Percentiles rank a stretch among this genome's conserved stretches.
Evolutionary conservation across 2,329 filamentous ascomycete genomes (phyloP).

Genomic region (Exophiala sp.): DNA sequence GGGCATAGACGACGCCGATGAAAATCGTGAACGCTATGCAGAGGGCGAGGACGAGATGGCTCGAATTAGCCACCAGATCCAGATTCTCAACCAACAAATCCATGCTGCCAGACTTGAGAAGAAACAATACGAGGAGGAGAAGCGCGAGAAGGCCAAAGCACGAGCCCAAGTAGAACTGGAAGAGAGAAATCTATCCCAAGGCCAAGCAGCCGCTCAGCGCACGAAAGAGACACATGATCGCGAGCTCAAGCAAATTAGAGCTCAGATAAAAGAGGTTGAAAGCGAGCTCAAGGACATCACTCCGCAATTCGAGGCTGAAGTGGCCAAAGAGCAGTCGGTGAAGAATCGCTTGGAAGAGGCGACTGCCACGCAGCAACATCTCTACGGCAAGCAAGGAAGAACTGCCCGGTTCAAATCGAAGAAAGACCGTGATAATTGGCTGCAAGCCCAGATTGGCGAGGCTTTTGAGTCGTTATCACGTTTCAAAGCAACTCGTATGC

Average conservation of each 20-base stretch:
- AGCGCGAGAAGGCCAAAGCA: slow-evolving; percentile 72
- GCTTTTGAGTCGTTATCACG: slow-evolving; percentile 71
- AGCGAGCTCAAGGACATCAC: slow-evolving; percentile 66
- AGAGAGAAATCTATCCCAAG: slow-evolving; percentile 76
- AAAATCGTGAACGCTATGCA: slow-evolving; percentile 71
- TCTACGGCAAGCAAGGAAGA: slow-evolving; percentile 89
- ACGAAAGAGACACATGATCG: slow-evolving; percentile 66
- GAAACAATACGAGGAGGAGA: slow-evolving; percentile 82
- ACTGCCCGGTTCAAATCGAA: slow-evolving; percentile 85
- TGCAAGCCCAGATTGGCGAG: slow-evolving; percentile 76
- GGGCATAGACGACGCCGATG: slow-evolving; percentile 79
- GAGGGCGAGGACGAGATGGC: slow-evolving; percentile 76
- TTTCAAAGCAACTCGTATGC: slow-evolving; percentile 79
- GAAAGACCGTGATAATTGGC: slow-evolving; percentile 77
- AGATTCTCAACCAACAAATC: slow-evolving; percentile 74
- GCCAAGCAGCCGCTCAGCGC: slow-evolving; percentile 73
- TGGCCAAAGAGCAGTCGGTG: slow-evolving; percentile 67
- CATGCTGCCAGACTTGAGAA: slow-evolving; percentile 83
- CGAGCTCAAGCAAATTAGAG: slow-evolving; percentile 68
- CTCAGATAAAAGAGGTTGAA: slow-evolving; percentile 73
- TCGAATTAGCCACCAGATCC: slow-evolving; percentile 73
- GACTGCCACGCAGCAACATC: slow-evolving; percentile 69
- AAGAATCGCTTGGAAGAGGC: slow-evolving; percentile 71
- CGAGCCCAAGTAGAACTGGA: slow-evolving; percentile 84
- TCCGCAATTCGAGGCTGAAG: slow-evolving; percentile 72